These are phyloP conservation scores for Austroboletus novae-zelandiae DNA, from an alignment of 1,284 basidiomycete genomes.

Conservation along the genomic window DNA sequence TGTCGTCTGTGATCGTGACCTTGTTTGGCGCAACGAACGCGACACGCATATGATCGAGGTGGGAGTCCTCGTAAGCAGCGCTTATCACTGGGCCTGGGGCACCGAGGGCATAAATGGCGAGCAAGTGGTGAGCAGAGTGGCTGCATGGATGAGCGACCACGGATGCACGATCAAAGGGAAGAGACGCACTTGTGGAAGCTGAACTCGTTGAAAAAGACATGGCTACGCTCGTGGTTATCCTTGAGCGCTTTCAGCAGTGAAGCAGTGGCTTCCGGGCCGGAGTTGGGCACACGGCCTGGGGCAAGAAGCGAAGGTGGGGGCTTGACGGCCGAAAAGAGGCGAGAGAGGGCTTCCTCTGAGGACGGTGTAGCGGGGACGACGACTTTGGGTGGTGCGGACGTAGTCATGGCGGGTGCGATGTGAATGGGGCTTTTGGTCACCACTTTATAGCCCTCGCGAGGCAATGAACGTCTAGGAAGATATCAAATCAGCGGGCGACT, in stretches of 20 bases:
- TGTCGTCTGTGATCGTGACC: constrained; percentile 35
- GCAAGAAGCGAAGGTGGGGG: constrained; percentile 35
- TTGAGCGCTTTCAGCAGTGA: constrained; percentile 45
- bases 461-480: constrained; percentile 2
- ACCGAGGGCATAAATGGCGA: constrained; percentile 44
- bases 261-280: constrained; percentile 46
- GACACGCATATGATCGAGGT: constrained; percentile 34
- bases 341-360: constrained; percentile 15
- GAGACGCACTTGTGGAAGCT: constrained; percentile 55
- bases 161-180: neutral
- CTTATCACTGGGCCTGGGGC: constrained; percentile 36
- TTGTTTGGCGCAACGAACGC: constrained; percentile 35
- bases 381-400: constrained; percentile 22
- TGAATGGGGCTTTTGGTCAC: neutral
- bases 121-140: constrained; percentile 40
- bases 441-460: constrained; percentile 9
- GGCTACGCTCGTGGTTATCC: constrained; percentile 56
- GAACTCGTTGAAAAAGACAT: constrained; percentile 60
- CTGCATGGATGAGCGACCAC: constrained; percentile 23
- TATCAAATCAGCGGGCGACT: neutral
- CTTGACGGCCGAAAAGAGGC: constrained; percentile 42
- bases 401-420: constrained; percentile 16
- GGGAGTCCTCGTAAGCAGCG: constrained; percentile 37
- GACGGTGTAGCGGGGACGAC: constrained; percentile 21
- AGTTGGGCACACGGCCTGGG: constrained; percentile 44